These are phyloP conservation scores for Prunus salicina DNA, from an alignment of 306 rosid genomes.

Conservation along the genomic window DNA sequence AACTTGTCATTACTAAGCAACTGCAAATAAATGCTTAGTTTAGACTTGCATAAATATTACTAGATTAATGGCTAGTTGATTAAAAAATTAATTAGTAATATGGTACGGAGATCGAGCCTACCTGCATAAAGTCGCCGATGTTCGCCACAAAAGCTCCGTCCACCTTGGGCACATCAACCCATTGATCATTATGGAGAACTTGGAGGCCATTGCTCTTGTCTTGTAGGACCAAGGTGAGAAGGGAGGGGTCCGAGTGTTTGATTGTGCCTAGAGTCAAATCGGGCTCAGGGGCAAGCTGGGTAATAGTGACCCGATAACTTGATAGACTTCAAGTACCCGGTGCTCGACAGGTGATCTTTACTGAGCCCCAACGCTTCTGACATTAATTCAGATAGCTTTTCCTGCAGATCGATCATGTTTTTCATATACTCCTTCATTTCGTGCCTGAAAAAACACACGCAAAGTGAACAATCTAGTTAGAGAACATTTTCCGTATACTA, in stretches of 20 bases:
- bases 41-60: not conserved
- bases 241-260: not conserved
- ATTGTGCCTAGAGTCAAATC: constrained; percentile 33
- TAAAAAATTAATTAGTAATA: not conserved
- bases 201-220: constrained; percentile 9
- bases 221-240: not conserved
- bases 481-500: not conserved
- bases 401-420: not conserved
- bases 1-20: constrained; percentile 18
- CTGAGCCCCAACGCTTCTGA: constrained; percentile 35
- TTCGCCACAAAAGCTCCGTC: constrained; percentile 8
- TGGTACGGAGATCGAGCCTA: not conserved
- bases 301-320: constrained; percentile 43
- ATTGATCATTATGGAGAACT: not conserved
- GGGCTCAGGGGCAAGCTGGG: constrained; percentile 57
- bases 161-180: not conserved
- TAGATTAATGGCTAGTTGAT: not conserved
- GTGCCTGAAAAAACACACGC: not conserved
- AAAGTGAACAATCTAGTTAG: not conserved
- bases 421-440: not conserved
- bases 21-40: not conserved
- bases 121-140: constrained; percentile 13
- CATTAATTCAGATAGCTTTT: not conserved
- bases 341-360: constrained; percentile 14
- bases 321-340: constrained; percentile 35